These are phyloP conservation scores for Saccharomycopsis fodiens DNA, from an alignment of 805 yeast genomes.

Conservation along the genomic window DNA sequence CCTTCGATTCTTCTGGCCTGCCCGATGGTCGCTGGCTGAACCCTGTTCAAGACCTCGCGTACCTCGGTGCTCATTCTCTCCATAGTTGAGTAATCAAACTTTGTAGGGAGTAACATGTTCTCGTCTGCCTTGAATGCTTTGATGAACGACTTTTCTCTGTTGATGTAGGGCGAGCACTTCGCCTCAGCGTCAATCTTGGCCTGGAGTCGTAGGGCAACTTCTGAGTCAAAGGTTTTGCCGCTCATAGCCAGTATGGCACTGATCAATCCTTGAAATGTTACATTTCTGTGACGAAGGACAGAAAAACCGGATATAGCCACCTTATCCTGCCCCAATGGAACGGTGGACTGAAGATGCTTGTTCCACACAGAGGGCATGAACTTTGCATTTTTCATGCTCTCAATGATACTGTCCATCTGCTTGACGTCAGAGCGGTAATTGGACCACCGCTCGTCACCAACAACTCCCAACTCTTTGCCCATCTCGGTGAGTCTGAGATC, in stretches of 20 bases:
- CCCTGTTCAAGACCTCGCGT: slow-evolving; percentile 54
- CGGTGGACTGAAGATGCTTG: slow-evolving; percentile 34
- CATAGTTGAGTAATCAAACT: slow-evolving; percentile 52
- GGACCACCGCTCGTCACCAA: slow-evolving; percentile 50
- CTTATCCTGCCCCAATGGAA: slow-evolving; percentile 26
- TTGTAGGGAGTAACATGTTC: slow-evolving; percentile 56
- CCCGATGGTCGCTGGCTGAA: slow-evolving; percentile 85
- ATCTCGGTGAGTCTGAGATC: slow-evolving; percentile 70
- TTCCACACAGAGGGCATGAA: slow-evolving; percentile 62
- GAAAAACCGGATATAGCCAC: neutral
- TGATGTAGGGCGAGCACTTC: slow-evolving; percentile 72
- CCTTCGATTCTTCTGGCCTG: slow-evolving; percentile 95
- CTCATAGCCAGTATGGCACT: slow-evolving; percentile 43
- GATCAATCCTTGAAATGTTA: neutral
- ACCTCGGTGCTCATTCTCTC: slow-evolving; percentile 73
- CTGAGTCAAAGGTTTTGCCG: slow-evolving; percentile 10
- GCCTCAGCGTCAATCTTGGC: slow-evolving; percentile 71
- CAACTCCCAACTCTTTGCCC: slow-evolving; percentile 63
- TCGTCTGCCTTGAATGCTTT: slow-evolving; percentile 83
- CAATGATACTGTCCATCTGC: slow-evolving; percentile 37
- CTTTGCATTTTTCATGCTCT: slow-evolving; percentile 36
- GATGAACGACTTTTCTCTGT: slow-evolving; percentile 62
- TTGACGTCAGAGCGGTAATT: slow-evolving; percentile 37
- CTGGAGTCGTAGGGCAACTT: slow-evolving; percentile 39
- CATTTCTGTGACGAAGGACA: neutral